Conservation (phyloP, 176 grass and related monocot species). For the Zea luxurians region DNA sequence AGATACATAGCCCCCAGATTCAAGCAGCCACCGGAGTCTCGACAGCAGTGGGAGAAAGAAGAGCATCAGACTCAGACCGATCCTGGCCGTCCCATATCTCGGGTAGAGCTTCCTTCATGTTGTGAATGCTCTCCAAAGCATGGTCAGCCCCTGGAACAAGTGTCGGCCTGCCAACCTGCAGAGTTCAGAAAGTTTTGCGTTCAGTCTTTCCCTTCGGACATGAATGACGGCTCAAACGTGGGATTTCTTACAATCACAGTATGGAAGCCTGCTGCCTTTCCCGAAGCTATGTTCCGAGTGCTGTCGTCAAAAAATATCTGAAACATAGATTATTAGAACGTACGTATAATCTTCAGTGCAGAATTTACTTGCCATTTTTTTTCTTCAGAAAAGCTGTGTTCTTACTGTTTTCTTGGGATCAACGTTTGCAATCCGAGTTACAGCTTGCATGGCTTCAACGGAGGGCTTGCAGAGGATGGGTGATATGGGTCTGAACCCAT, state of each 20-base stretch:
- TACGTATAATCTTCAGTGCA: not conserved
- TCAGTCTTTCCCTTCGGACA: not conserved
- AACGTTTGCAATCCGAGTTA: conserved; percentile 48
- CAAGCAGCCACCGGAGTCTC: conserved; percentile 47
- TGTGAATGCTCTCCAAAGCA: conserved; percentile 72
- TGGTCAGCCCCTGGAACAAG: conserved; percentile 53
- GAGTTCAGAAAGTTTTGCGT: not conserved
- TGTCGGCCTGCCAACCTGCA: conserved; percentile 53
- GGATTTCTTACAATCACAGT: conserved; percentile 63
- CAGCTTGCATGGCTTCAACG: conserved; percentile 63
- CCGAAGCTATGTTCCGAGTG: conserved; percentile 60
- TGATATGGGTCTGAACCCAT: conserved; percentile 38
- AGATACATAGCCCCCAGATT: not conserved
- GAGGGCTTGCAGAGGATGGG: conserved; percentile 68
- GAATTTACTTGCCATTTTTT: not conserved
- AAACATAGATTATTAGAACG: conserved; percentile 11
- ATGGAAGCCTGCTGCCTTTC: conserved; percentile 60
- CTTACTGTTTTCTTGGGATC: conserved; percentile 59
- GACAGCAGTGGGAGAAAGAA: conserved; percentile 28
- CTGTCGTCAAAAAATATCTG: conserved; percentile 79
- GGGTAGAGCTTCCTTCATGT: conserved; percentile 58
- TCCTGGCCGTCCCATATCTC: conserved; percentile 55
- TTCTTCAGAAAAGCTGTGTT: not conserved
- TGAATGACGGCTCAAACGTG: not conserved
- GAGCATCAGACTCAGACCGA: conserved; percentile 30